A percentile compares a stretch with the other conserved stretches of the same genome.
These are phyloP conservation scores for Penicillium daleae DNA, from an alignment of 495 filamentous ascomycete genomes.

Conservation along the genomic window DNA sequence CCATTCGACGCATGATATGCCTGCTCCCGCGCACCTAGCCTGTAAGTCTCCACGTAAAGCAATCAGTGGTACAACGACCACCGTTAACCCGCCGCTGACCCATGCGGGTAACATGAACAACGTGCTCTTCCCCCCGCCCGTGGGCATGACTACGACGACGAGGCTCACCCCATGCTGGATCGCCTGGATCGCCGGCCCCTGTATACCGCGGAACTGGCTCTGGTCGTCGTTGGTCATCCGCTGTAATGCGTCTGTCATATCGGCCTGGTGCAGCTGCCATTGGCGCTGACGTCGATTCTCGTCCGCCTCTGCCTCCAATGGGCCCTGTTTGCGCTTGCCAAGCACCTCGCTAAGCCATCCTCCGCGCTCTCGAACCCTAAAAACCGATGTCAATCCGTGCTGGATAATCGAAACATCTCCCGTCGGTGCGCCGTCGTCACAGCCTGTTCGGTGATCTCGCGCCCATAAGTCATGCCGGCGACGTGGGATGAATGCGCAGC, in stretches of 20 bases:
- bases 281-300: not conserved
- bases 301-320: not conserved
- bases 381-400: slow-evolving; percentile 14
- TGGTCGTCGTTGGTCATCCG: not conserved
- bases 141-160: too few relatives aligned
- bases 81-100: not conserved
- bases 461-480: slow-evolving; percentile 23
- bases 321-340: not conserved
- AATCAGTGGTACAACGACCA: too few relatives aligned
- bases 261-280: not conserved
- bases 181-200: not conserved
- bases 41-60: too few relatives aligned
- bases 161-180: not conserved
- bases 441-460: slow-evolving; percentile 20
- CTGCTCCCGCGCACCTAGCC: too few relatives aligned
- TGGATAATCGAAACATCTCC: slow-evolving; percentile 16
- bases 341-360: not conserved
- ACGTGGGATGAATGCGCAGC: slow-evolving; percentile 17
- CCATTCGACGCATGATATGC: slow-evolving; percentile 11
- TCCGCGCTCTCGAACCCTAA: not conserved
- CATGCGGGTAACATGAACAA: not conserved
- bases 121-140: not conserved
- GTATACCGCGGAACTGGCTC: not conserved
- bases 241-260: too few relatives aligned
- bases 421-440: slow-evolving; percentile 9